Conservation (phyloP, 2,329 filamentous ascomycete species). For the Epichloe amarillans region DNA sequence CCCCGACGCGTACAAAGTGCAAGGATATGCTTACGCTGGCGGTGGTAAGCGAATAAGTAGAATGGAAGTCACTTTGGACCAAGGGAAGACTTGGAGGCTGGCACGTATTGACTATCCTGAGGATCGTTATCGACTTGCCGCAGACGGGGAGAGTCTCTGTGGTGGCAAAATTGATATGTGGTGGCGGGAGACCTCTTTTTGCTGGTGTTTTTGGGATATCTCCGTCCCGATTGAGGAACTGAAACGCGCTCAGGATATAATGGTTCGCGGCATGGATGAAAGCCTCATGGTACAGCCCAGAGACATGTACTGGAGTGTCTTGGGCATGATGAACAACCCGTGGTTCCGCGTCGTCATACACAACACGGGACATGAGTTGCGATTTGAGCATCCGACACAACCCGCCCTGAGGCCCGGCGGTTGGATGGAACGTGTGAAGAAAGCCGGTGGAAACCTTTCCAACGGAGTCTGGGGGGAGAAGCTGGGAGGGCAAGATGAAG, state of each 20-base stretch:
- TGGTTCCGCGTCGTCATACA: conserved; percentile 78
- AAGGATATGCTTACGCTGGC: conserved; percentile 79
- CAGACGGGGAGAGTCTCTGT: conserved; percentile 49
- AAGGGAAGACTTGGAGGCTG: conserved; percentile 66
- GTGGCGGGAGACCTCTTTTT: conserved; percentile 72
- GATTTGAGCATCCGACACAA: conserved; percentile 82
- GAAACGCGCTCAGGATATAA: conserved; percentile 52
- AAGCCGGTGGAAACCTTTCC: conserved; percentile 61
- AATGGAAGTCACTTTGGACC: conserved; percentile 72
- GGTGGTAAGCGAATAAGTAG: conserved; percentile 74
- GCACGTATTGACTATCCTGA: conserved; percentile 72
- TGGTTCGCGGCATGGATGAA: conserved; percentile 83
- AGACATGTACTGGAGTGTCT: conserved; percentile 91
- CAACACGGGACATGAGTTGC: conserved; percentile 45
- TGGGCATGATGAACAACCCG: conserved; percentile 97
- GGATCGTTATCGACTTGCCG: conserved; percentile 59
- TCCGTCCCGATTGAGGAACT: conserved; percentile 52
- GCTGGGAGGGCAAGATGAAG: conserved; percentile 36
- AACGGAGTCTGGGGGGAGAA: conserved; percentile 81
- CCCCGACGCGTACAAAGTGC: conserved; percentile 46
- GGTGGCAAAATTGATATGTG: conserved; percentile 69
- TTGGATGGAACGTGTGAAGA: conserved; percentile 91
- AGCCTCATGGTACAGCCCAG: conserved; percentile 73
- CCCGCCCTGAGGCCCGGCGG: conserved; percentile 65
- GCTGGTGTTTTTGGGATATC: conserved; percentile 86